Base-by-base conservation (phyloP, 108 stramenopile species). In the Nitzschia inconspicua region DNA sequence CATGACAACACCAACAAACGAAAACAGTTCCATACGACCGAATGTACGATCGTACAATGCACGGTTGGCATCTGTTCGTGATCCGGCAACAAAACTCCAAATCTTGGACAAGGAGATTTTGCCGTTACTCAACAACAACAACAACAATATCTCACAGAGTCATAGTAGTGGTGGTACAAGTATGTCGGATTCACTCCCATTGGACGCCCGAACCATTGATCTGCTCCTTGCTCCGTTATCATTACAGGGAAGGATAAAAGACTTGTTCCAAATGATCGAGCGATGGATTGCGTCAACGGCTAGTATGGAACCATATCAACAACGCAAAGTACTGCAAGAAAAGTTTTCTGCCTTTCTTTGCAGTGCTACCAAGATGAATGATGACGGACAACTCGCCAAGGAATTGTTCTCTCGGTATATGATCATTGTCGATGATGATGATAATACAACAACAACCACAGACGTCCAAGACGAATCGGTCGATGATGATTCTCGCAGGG, bases 141-240 rank as follows among this genome's bases (percentile, higher is more conserved):
- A n/a, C n/a, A n/a, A n/a, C n/a, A n/a, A n/a, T n/a, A n/a, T n/a
- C n/a, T n/a, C n/a, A n/a, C n/a, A n/a, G n/a, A n/a, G n/a, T n/a
- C n/a, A n/a, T n/a, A n/a, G n/a, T n/a, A n/a, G n/a, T n/a, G n/a
- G n/a, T n/a, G n/a, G n/a, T n/a, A n/a, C n/a, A n/a, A n/a, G n/a
- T n/a, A n/a, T n/a, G n/a, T n/a, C n/a, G n/a, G n/a, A n/a, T n/a
- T n/a, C n/a, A n/a, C n/a, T n/a, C n/a, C n/a, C n/a, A n/a, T n/a
- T n/a, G n/a, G 90, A 92, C 81, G 55, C 69, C 35, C 88, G 75
- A 66, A 85, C 86, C 11, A 74, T 92, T 44, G 85, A 88, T 57
- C 60, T 86, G 27, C 51, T 80, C 9, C 23, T 88, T 39, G 34
- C 68, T 14, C 85, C 86, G 3, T 70, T 88, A 19, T 20, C 83